Percentiles rank a stretch among this genome's conserved stretches.
Evolutionary conservation across 768 basidiomycete species (phyloP).

Genomic region (Dacryopinax spathularia): DNA sequence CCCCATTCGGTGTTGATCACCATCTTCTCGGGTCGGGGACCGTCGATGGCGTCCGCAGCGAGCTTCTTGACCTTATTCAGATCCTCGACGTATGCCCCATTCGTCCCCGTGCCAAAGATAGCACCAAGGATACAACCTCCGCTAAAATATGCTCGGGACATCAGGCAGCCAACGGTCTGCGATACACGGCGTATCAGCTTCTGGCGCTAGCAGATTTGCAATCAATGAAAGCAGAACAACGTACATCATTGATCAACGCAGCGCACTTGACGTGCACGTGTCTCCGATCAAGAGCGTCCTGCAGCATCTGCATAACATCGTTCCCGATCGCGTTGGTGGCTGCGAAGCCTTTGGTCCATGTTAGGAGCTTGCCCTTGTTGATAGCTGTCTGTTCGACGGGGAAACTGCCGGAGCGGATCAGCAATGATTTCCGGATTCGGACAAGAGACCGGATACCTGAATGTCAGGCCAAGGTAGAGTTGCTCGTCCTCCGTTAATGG

Average conservation of each 20-base stretch:
- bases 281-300: constrained; percentile 83
- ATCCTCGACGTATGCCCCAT: constrained; percentile 91
- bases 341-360: constrained; percentile 93
- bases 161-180: constrained; percentile 87
- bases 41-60: constrained; percentile 41
- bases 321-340: constrained; percentile 80
- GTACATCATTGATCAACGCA: constrained; percentile 86
- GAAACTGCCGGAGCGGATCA: constrained; percentile 42
- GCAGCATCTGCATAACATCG: constrained; percentile 77
- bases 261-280: constrained; percentile 84
- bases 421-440: neutral
- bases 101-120: constrained; percentile 97
- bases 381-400: constrained; percentile 95
- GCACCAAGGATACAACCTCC: constrained; percentile 75
- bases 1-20: constrained; percentile 98
- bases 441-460: constrained; percentile 26
- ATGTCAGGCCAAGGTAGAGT: constrained; percentile 76
- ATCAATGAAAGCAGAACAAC: constrained; percentile 18
- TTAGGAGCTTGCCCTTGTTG: constrained; percentile 75
- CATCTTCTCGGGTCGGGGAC: constrained; percentile 59
- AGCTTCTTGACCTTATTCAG: constrained; percentile 75
- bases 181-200: constrained; percentile 2
- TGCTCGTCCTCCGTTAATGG: constrained; percentile 18
- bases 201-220: neutral
- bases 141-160: constrained; percentile 85